Evolutionary conservation across 305 asterid genomes (phyloP), one percentile per base, ranked within the genome.

Genomic region (Solanum hybrid): DNA sequence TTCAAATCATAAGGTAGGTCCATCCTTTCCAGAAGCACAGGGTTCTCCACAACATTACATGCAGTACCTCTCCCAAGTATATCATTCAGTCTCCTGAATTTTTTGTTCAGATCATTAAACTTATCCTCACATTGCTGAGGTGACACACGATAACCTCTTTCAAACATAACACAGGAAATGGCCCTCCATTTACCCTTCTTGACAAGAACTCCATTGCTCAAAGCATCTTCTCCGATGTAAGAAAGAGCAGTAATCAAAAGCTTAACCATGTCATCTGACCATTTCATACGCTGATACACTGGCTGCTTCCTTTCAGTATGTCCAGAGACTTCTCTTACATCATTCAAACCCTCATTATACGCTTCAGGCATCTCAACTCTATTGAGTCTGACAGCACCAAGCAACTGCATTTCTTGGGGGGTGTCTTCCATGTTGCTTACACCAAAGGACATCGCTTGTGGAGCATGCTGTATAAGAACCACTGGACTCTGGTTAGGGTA

Each of bases 81-180:
- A 12, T 86, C 92, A 51, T 87, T 91, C 88, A 94, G 72, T 51
- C 94, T 90, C 90, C 88, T 91, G 84, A 86, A 92, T 90, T 92
- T 94, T 26, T 92, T 91, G 87, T 90, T 93, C 64, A 94, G 56
- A 66, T 91, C 93, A 60, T 93, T 91, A 90, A 92, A 93, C 46
- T 94, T 94, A 76, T 93, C 94, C 90, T 93, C 94, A 73, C 95
- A 93, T 76, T 93, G 96, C 66, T 93, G 95, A 42, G 94, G 94
- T 0, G 95, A 92, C 24, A 92, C 93, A 11, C 14, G 12, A 75
- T 86, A 87, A 36, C 96, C 95, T 72, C 92, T 90, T 87, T 93
- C 91, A 8, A 20, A 12, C 93, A 93, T 87, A 34, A 75, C 82
- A 24, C 34, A 32, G 17, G 95, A 94, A 75, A 94, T 89, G 29